A percentile compares a stretch with the other conserved stretches of the same genome.
Conservation (phyloP, 805 yeast genomes). For the Wickerhamomyces subpelliculosus region DNA sequence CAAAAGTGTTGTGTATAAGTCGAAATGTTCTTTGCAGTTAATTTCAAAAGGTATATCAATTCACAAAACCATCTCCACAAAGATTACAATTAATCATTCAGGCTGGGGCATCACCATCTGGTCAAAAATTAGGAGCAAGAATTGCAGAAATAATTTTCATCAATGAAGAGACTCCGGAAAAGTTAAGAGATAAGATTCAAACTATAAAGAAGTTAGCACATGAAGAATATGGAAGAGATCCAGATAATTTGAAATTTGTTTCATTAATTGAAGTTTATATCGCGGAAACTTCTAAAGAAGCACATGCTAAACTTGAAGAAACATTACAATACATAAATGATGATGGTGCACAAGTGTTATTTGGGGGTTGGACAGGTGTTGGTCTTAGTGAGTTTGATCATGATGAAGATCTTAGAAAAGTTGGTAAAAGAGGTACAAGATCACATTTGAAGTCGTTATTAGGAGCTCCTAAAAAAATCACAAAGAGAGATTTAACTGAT, state of each 20-base stretch:
- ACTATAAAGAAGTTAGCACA: slow-evolving; percentile 27
- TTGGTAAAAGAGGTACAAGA: slow-evolving; percentile 10
- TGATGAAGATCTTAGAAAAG: slow-evolving; percentile 24
- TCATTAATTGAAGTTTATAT: slow-evolving; percentile 29
- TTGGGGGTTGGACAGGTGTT: slow-evolving; percentile 38
- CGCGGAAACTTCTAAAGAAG: slow-evolving; percentile 35
- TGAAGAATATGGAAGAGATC: slow-evolving; percentile 28
- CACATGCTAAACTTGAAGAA: slow-evolving; percentile 28
- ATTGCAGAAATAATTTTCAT: slow-evolving; percentile 36
- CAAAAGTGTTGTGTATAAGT: no score
- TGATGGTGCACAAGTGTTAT: slow-evolving; percentile 37
- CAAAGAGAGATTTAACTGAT: slow-evolving; percentile 13
- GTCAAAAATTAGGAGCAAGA: slow-evolving; percentile 34
- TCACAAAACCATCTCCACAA: slow-evolving; percentile 37
- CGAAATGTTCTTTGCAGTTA: no score
- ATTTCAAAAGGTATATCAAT: no score
- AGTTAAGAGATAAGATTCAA: slow-evolving; percentile 23
- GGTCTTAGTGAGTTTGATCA: slow-evolving; percentile 25
- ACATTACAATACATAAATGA: slow-evolving; percentile 25
- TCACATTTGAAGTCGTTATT: not conserved
- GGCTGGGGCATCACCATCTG: slow-evolving; percentile 36
- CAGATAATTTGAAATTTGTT: slow-evolving; percentile 30
- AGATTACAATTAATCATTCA: slow-evolving; percentile 37
- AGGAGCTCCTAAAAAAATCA: slow-evolving; percentile 4
- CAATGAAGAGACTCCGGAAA: slow-evolving; percentile 27